phyloP scores from a whole-genome alignment of 73 alveolate genomes.

The Breviolum minutum region DNA sequence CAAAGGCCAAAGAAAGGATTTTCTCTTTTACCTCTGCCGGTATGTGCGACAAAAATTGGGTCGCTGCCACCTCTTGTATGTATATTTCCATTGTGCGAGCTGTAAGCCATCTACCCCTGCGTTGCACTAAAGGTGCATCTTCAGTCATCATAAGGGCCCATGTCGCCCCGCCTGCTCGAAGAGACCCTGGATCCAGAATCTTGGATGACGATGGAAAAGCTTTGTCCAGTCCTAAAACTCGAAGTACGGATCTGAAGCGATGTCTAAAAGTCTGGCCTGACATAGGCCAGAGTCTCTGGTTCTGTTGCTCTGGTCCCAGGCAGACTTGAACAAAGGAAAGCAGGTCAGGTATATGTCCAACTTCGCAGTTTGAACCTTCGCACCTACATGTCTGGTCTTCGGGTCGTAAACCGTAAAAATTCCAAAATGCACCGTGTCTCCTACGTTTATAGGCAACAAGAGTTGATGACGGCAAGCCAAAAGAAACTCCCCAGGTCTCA shows the following conservation, averaged over 20 bases:
- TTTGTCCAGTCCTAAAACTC: neutral
- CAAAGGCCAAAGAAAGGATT: neutral
- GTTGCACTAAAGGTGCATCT: neutral
- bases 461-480: neutral
- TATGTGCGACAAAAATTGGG: neutral
- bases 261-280: neutral
- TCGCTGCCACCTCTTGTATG: neutral
- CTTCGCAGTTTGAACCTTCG: neutral
- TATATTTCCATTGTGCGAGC: neutral
- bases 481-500: neutral
- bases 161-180: neutral
- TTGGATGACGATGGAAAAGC: neutral
- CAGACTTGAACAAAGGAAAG: neutral
- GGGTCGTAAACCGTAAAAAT: neutral
- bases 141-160: neutral
- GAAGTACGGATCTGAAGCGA: neutral
- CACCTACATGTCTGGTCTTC: neutral
- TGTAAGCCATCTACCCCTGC: neutral
- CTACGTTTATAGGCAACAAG: neutral
- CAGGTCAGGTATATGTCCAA: neutral
- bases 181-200: neutral
- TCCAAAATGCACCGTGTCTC: neutral
- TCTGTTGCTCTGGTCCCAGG: neutral
- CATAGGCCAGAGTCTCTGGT: neutral
- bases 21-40: neutral